These are phyloP conservation scores for Mortierella sp. DNA, from an alignment of 371 early-diverging fungal genomes.

Conservation along the genomic window DNA sequence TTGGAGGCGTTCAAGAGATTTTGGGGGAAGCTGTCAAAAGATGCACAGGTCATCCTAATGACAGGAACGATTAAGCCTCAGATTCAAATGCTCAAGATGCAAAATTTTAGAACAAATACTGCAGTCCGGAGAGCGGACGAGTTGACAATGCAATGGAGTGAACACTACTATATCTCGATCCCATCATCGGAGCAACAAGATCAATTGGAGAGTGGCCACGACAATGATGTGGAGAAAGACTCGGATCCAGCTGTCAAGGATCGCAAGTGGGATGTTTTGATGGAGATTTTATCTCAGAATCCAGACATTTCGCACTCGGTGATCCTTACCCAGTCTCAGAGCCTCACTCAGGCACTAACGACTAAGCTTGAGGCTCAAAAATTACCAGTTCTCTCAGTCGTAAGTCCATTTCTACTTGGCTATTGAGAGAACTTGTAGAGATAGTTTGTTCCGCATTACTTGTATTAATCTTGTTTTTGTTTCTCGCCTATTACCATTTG, in stretches of 20 bases:
- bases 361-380: conserved; percentile 28
- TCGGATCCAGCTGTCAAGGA: conserved; percentile 7
- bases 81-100: conserved; percentile 33
- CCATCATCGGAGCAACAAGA: not conserved
- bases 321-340: conserved; percentile 49
- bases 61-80: conserved; percentile 35
- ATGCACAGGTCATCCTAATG: conserved; percentile 41
- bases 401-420: conserved; percentile 24
- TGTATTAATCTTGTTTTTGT: not conserved
- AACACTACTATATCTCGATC: conserved; percentile 36
- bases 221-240: not conserved
- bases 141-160: conserved; percentile 52
- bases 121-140: conserved; percentile 48
- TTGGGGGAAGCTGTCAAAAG: conserved; percentile 26
- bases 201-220: not conserved
- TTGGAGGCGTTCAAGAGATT: conserved; percentile 48
- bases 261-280: conserved; percentile 37
- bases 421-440: not conserved
- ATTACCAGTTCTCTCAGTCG: conserved; percentile 36
- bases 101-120: conserved; percentile 30
- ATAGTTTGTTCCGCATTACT: conserved; percentile 6
- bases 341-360: conserved; percentile 33
- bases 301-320: conserved; percentile 42
- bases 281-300: conserved; percentile 38
- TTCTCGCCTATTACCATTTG: not conserved